Base-by-base conservation (phyloP, 495 filamentous ascomycete genomes). In the Trichoderma erinaceum region DNA sequence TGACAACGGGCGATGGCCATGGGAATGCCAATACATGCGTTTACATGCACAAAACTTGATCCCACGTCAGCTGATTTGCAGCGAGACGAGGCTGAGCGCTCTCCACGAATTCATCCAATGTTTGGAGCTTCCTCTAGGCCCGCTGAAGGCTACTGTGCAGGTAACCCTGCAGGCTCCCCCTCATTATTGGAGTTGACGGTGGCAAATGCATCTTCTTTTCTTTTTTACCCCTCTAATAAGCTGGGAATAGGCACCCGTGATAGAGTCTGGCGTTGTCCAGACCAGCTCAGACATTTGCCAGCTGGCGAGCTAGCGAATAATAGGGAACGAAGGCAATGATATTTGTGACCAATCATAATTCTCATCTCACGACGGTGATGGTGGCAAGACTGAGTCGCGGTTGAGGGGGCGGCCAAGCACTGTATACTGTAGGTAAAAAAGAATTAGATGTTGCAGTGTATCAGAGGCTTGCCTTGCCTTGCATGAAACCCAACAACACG, bases 61-160 rank as follows among this genome's bases (percentile, higher is more conserved):
- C 56, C 56, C 56, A 61, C 56, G 56, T 61, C 56, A 61, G 56
- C 56, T 61, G 56, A 61, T 61, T 61, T 61, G 56, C 56, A 32
- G 56, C 27, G 23, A 61, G 56, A 61, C 56, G 56, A 61, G 56
- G 56, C 56, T 61, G 56, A 61, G 56, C 56, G 8, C 27, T 12
- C 56, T 38, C 35, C 35, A 38, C 1, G 29, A 38, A 48, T 16
- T 48, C 15, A 11, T 15, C 29, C 29, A 29, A 29, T 29, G 29
- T 29, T 29, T 29, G 29, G 4, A 61, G 56, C 56, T 25, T 61
- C 25, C 18, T 61, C 56, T 7, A 61, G 56, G 4, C 56, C 56
- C 56, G 35, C 35, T 7, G 35, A 38, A 38, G 5, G 25, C 56
- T 21, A 61, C 29, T 29, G 29, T 29, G 29, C 56, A 23, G 4